Evolutionary conservation across 2,329 filamentous ascomycete genomes (phyloP), one percentile per base, ranked within the genome.

Genomic region (Neophaeococcomyces mojaviensis): DNA sequence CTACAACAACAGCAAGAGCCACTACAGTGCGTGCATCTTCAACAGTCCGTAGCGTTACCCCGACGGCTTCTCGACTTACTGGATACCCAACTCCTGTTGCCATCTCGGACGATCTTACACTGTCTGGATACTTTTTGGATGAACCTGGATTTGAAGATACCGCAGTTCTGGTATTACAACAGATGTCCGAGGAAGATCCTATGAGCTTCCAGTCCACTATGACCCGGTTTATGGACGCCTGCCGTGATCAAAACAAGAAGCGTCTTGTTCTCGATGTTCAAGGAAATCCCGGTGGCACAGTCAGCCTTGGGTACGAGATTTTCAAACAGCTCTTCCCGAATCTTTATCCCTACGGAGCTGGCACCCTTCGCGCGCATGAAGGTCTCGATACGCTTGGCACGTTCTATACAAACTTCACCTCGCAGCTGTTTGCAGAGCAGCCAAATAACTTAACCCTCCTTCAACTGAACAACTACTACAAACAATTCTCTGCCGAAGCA

Each of bases 221-320:
- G 47, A 58, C 67, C 7, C 49, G 64, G 3, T 73, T 79, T 51
- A 64, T 81, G 15, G 61, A 65, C 0, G 61, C 64, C 38, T 70
- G 69, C 12, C 67, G 68, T 35, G 52, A 59, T 1, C 63, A 66
- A 1, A 67, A 69, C 2, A 80, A 79, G 58, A 76, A 66, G 12
- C 79, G 76, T 58, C 66, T 85, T 3, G 68, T 85, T 19, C 73
- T 85, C 48, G 82, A 85, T 51, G 57, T 85, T 5, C 70, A 74
- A 2, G 69, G 66, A 2, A 86, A 86, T 52, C 68, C 67, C 0
- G 81, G 81, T 26, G 81, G 82, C 1, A 62, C 62, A 36, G 58
- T 77, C 9, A 51, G 63, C 2, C 65, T 69, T 5, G 73, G 69
- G 2, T 68, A 68, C 37, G 69, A 73, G 34, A 55, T 73, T 1